Base-by-base conservation (phyloP, 1,139 yeast species). In the Yamadazyma atmosphaerica region DNA sequence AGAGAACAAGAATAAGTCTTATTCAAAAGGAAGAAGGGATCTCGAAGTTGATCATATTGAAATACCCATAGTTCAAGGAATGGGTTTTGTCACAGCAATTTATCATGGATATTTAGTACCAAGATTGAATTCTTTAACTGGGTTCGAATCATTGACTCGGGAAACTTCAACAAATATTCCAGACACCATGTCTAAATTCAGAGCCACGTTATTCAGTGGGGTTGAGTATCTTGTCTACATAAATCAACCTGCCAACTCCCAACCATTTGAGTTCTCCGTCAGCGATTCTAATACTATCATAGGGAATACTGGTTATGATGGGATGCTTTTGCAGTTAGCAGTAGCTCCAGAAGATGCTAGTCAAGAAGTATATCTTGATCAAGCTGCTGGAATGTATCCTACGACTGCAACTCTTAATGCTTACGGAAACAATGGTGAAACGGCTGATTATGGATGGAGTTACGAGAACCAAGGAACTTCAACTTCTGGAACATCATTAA, bases 21-120 rank as follows among this genome's bases (percentile, higher is more conserved):
- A 19, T 19, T 19, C 22, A 19, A 23, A 23, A 11, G n/a, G n/a
- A n/a, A 29, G 48, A 16, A 32, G 45, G 9, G 30, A 45, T 32
- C 47, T 56, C 18, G 53, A 48, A 1, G 32, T 55, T 18, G 63
- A 68, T 43, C 62, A 65, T 37, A 52, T 72, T 44, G 64, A 65
- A 41, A 50, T 69, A 33, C 77, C 79, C 4, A 50, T 74, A 41
- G 77, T 74, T 18, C 85, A 81, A 56, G 95, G 95, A 44, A 83
- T 83, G 86, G 95, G 95, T n/a, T 74, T 83, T 47, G 77, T 79
- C 9, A 77, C 88, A 29, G 85, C 79, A 25, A 65, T 80, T 33
- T 86, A 85, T 58, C 68, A 77, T 47, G 83, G 81, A 36, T 61
- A 68, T 36, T 63, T 83, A 56, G 39, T 68, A 33, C 82, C 88